Conservation (phyloP, 257 asterid species). For the Solanum bukasovii region DNA sequence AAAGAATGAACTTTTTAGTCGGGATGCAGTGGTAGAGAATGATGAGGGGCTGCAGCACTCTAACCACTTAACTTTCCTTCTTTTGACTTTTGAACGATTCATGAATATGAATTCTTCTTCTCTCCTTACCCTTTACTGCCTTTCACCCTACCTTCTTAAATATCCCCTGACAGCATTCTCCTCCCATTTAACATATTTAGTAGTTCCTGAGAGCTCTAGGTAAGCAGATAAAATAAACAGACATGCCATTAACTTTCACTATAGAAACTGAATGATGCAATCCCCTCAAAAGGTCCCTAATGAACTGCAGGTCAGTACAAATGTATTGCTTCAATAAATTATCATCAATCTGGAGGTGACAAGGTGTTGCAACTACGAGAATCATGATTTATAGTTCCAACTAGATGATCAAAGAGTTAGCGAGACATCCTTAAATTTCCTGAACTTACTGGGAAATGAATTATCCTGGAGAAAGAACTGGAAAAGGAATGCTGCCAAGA, state of each 20-base stretch:
- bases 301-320: background rate
- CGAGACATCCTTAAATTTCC: background rate
- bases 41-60: background rate
- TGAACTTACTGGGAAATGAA: conserved; percentile 83
- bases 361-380: background rate
- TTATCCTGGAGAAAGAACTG: conserved; percentile 78
- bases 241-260: background rate
- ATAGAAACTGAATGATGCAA: background rate
- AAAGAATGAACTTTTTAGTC: background rate
- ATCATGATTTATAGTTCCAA: background rate
- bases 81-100: background rate
- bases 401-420: background rate
- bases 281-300: background rate
- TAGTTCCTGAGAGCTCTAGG: background rate
- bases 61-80: background rate
- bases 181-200: background rate
- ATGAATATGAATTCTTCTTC: background rate
- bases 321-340: background rate
- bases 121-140: background rate
- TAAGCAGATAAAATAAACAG: background rate
- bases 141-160: background rate
- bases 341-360: background rate
- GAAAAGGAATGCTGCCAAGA: conserved; percentile 83
- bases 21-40: background rate
- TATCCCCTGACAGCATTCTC: background rate